Base-by-base conservation (phyloP, 352 stramenopile genomes). In the Phytophthora colocasiae region DNA sequence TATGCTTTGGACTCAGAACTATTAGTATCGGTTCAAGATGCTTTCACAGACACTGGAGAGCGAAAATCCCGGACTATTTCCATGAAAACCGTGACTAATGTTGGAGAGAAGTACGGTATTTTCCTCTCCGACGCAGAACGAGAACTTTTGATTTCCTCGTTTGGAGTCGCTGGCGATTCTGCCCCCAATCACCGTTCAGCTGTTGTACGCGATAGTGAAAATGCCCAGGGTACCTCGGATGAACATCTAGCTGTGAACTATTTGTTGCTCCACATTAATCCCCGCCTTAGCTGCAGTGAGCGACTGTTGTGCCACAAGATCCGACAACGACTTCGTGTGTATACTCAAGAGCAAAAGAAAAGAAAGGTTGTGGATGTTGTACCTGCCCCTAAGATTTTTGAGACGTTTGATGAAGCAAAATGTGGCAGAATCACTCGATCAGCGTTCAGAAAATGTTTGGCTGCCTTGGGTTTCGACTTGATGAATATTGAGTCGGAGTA, bases 261-360 rank as follows among this genome's bases (percentile, higher is more conserved):
- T 24, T 60, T 94, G 27, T 11, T 83, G 14, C 44, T 83, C 15
- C 81, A 92, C 57, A 68, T 90, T 27, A 87, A 90, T 27, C 82
- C 85, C 34, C 76, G 77, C 9, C 39, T 77, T 2, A 78, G 71
- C 32, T 90, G 82, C 54, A 66, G 54, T 8, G 67, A 85, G 31
- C 78, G 85, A 10, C 65, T 94, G 15, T 26, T 94, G 9, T 66
- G 74, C 6, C 78, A 92, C 64, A 94, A 92, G 54, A 72, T 90
- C 15, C 77, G 81, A 0, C 77, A 89, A 54, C 91, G 77, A 1
- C 7, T 92, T 4, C 66, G 72, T 8, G 47, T 49, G 24, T 83
- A 77, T 22, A 36, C 73, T 10, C 62, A 71, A 38, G 27, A 77
- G 6, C 66, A 83, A 27, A 64, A 60, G n/a, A 61, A 71, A 26